Base-by-base conservation (phyloP, 2,329 filamentous ascomycete genomes). In the Xylariomycetidae sp. region DNA sequence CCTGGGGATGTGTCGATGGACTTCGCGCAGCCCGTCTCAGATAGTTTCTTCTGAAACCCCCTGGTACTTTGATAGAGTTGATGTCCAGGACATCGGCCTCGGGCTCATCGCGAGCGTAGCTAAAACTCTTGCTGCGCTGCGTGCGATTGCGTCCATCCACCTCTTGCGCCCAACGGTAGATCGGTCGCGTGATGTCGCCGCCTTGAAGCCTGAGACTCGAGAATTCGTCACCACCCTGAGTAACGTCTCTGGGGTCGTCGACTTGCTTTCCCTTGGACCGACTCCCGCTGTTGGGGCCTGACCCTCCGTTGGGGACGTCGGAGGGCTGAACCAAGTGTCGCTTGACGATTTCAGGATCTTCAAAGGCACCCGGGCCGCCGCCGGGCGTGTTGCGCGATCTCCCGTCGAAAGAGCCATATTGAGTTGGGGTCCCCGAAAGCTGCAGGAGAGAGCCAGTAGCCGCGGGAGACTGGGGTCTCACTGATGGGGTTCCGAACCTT, bases 161-260 rank as follows among this genome's bases (percentile, higher is more conserved):
- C 56, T 93, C 85, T 58, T 96, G 88, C 5, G 88, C 87, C 86
- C 93, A 98, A 49, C 86, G 82, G 67, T 98, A 98, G 49, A 98
- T 94, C 34, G 90, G 86, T 40, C 92, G 74, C 16, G 90, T 95
- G 37, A 95, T 83, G 57, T 98, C 92, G 43, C 92, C 92, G 39
- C 92, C 92, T 57, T 96, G 93, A 29, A 98, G 67, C 54, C 82
- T 81, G 56, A 98, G 62, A 61, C 92, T 96, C 19, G 89, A 95
- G 57, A 98, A 98, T 52, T 94, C 86, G 38, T 92, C 85, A 5
- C 82, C 77, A 40, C 77, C 72, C 12, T 63, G 42, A 48, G 50
- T 61, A 52, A 45, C 52, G n/a, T 61, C 61, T 1, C 50, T 44
- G 23, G 54, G 42, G 6, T 56, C 57, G 25, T 49, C 46, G n/a